A percentile compares a stretch with the other conserved stretches of the same genome.
Evolutionary conservation across 2,329 filamentous ascomycete genomes (phyloP).

Genomic region (Fonsecaea pedrosoi): DNA sequence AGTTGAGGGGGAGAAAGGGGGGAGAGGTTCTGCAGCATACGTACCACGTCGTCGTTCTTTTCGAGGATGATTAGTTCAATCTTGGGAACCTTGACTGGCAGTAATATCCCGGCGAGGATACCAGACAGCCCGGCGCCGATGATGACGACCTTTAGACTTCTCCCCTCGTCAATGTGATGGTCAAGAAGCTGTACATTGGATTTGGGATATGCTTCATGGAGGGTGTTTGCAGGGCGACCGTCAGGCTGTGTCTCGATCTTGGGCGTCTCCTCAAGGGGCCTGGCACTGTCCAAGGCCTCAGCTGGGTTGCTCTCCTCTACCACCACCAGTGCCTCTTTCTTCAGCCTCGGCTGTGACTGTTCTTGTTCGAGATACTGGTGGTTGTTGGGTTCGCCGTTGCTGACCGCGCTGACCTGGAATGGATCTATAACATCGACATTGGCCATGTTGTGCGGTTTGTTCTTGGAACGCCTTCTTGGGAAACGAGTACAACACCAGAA

Average conservation of each 20-base stretch:
- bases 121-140: conserved; percentile 52
- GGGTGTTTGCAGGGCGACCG: conserved; percentile 10
- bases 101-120: conserved; percentile 48
- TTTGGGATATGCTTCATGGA: conserved; percentile 17
- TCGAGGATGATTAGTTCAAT: conserved; percentile 34
- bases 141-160: conserved; percentile 46
- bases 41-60: conserved; percentile 37
- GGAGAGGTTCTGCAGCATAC: neutral
- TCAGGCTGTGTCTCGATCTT: neutral
- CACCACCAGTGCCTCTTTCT: conserved; percentile 5
- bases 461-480: neutral
- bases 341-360: neutral
- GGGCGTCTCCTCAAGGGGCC: neutral
- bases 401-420: conserved; percentile 4
- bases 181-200: conserved; percentile 40
- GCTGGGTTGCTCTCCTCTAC: neutral
- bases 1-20: neutral
- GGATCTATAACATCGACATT: conserved; percentile 5
- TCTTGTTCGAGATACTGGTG: too few species aligned
- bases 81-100: conserved; percentile 48
- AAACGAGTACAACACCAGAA: neutral
- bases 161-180: conserved; percentile 45
- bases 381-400: too few species aligned
- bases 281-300: neutral
- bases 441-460: conserved; percentile 2